Conservation (phyloP, 495 filamentous ascomycete genomes). For the Cenococcum geophilum region DNA sequence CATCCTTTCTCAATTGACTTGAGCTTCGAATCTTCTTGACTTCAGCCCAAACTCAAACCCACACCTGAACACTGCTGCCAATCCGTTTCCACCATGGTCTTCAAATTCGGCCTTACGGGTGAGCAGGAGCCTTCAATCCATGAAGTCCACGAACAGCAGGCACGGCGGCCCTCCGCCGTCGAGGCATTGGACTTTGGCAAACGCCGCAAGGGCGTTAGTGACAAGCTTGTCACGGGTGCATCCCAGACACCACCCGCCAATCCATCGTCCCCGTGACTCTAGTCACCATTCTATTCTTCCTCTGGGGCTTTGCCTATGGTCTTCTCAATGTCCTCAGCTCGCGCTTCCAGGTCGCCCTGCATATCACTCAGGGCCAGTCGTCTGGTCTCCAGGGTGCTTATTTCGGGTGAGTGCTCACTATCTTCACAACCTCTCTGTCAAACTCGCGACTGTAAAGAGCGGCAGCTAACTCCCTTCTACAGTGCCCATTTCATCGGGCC, state of each 20-base stretch:
- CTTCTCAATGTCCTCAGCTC: slow-evolving; percentile 52
- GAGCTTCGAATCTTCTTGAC: background rate
- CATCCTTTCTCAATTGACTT: background rate
- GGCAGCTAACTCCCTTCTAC: background rate
- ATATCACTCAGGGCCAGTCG: slow-evolving; percentile 43
- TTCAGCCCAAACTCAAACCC: background rate
- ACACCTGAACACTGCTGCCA: background rate
- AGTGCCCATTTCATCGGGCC: slow-evolving; percentile 59
- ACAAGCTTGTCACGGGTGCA: slow-evolving; percentile 33
- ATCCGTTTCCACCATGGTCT: background rate
- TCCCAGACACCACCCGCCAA: slow-evolving; percentile 33
- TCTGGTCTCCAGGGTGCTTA: slow-evolving; percentile 49
- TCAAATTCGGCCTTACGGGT: slow-evolving; percentile 9
- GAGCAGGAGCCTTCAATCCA: slow-evolving; percentile 32
- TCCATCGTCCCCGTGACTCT: slow-evolving; percentile 34
- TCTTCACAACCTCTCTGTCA: background rate
- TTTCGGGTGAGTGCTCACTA: slow-evolving; percentile 35
- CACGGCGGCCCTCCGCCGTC: slow-evolving; percentile 32
- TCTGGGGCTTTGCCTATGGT: slow-evolving; percentile 50
- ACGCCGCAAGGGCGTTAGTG: slow-evolving; percentile 32
- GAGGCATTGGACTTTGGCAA: slow-evolving; percentile 29
- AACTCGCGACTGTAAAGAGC: background rate
- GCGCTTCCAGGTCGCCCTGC: slow-evolving; percentile 47
- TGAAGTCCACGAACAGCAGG: slow-evolving; percentile 33
- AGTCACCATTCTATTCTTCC: slow-evolving; percentile 37